Percentiles rank a stretch among this genome's conserved stretches.
Conservation (phyloP, 2,329 filamentous ascomycete genomes). For the Ophiosphaerella korrae region DNA sequence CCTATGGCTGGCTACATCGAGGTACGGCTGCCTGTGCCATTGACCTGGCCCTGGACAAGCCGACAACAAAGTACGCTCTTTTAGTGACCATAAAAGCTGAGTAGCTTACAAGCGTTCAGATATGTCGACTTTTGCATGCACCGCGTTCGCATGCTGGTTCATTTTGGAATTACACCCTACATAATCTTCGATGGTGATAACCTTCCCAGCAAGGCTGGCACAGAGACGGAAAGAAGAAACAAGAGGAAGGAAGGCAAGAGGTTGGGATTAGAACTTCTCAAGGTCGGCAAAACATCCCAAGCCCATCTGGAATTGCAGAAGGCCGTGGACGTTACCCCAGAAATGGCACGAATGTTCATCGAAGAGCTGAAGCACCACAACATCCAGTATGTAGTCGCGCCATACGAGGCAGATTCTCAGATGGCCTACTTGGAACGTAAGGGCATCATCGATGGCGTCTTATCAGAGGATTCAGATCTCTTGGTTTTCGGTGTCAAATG, state of each 20-base stretch:
- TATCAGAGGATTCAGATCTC: conserved; percentile 96
- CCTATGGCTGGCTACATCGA: conserved; percentile 97
- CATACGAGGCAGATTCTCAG: conserved; percentile 97
- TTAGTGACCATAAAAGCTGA: background rate
- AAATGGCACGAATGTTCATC: conserved; percentile 91
- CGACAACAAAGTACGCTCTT: conserved; percentile 75
- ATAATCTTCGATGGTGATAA: conserved; percentile 96
- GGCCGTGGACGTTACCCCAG: conserved; percentile 90
- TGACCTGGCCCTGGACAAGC: conserved; percentile 86
- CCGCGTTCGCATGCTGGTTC: conserved; percentile 89
- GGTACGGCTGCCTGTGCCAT: conserved; percentile 89
- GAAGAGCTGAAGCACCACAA: conserved; percentile 83
- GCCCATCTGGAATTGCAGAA: conserved; percentile 91
- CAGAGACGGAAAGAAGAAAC: conserved; percentile 77
- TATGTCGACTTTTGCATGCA: conserved; percentile 90
- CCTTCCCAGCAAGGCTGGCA: conserved; percentile 88
- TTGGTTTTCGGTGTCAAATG: conserved; percentile 92
- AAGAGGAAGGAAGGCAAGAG: conserved; percentile 77
- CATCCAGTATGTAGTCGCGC: conserved; percentile 88
- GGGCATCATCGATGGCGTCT: conserved; percentile 81
- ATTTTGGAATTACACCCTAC: conserved; percentile 93
- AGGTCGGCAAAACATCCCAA: conserved; percentile 78
- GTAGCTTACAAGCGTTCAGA: conserved; percentile 53
- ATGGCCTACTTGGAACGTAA: conserved; percentile 89
- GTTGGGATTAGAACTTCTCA: conserved; percentile 76